phyloP scores from a whole-genome alignment of 306 rosid genomes.

The Lotus japonicus region DNA sequence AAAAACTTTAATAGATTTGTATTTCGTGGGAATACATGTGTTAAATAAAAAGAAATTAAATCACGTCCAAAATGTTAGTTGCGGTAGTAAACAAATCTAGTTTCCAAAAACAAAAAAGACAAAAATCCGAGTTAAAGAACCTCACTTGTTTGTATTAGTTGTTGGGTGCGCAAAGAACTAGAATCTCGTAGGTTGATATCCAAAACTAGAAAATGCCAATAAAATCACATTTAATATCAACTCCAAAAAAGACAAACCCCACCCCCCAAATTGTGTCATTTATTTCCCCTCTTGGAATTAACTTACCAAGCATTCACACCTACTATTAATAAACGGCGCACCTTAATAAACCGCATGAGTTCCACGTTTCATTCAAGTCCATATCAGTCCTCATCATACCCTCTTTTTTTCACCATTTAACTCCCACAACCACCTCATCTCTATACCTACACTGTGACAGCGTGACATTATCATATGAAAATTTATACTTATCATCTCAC shows the following conservation, averaged over 20 bases:
- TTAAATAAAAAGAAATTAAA: not conserved
- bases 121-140: too few species aligned
- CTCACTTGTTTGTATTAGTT: too few species aligned
- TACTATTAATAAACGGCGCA: too few species aligned
- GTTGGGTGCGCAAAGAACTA: not conserved
- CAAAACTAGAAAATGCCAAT: not conserved
- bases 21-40: too few species aligned
- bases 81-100: too few species aligned
- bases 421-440: not conserved
- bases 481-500: too few species aligned
- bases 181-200: not conserved
- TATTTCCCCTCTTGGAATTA: not conserved
- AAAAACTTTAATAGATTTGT: too few species aligned
- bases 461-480: too few species aligned
- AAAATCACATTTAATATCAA: not conserved
- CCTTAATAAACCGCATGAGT: conserved; percentile 1
- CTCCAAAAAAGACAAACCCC: not conserved
- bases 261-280: not conserved
- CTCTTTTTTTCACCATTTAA: not conserved
- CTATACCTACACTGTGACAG: not conserved
- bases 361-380: conserved; percentile 29
- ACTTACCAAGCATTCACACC: not conserved
- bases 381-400: not conserved
- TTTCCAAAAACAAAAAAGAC: too few species aligned
- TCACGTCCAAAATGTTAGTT: not conserved